These are phyloP conservation scores for Pseudogymnoascus sp. DNA, from an alignment of 2,329 filamentous ascomycete species.

Conservation along the genomic window DNA sequence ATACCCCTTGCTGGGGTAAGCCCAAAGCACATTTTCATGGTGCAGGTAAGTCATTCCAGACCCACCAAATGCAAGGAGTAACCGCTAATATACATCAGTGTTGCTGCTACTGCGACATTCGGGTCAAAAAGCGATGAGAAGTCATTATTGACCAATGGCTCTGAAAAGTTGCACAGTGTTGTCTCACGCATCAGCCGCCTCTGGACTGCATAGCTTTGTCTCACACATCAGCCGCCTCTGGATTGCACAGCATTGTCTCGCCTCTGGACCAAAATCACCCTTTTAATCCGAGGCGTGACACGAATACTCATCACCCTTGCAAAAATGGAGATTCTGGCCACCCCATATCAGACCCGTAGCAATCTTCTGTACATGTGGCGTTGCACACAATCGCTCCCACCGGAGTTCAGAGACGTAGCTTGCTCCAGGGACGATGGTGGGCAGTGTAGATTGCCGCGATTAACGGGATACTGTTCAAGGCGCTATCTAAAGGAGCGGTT, in stretches of 20 bases:
- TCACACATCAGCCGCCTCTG: no score
- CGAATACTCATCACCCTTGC: neutral
- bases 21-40: neutral
- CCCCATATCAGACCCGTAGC: neutral
- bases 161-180: neutral
- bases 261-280: neutral
- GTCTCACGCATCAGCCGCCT: neutral
- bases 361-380: neutral
- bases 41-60: neutral
- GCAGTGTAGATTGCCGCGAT: neutral
- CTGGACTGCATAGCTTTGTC: neutral
- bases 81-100: neutral
- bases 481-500: no score
- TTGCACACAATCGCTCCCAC: neutral
- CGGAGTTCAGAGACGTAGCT: neutral
- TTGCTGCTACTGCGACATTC: neutral
- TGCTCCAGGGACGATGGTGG: neutral
- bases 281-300: neutral
- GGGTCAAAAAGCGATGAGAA: neutral
- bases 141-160: neutral
- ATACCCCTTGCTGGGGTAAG: neutral
- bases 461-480: neutral
- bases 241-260: no score
- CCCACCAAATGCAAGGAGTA: neutral
- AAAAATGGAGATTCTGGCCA: neutral